Evolutionary conservation across 148 eudicot species (phyloP).

Genomic region (Chenopodium berlandieri): DNA sequence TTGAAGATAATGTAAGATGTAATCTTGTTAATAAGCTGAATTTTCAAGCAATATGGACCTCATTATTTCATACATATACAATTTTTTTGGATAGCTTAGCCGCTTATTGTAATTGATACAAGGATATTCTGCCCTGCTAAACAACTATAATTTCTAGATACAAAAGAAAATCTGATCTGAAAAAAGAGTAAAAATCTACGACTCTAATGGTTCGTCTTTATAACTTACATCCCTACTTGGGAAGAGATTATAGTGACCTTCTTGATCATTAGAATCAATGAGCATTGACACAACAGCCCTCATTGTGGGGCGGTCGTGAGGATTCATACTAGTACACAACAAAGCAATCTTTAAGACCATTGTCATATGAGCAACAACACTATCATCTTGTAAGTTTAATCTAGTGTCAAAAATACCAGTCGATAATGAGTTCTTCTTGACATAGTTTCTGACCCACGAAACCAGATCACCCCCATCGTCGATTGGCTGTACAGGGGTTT

Average conservation of each 20-base stretch:
- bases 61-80: slow-evolving; percentile 30
- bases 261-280: slow-evolving; percentile 45
- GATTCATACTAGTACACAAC: slow-evolving; percentile 71
- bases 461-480: slow-evolving; percentile 83
- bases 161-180: not conserved
- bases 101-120: slow-evolving; percentile 17
- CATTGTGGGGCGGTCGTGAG: slow-evolving; percentile 74
- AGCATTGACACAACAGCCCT: slow-evolving; percentile 75
- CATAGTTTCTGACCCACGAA: slow-evolving; percentile 57
- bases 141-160: slow-evolving; percentile 6
- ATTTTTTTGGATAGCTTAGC: slow-evolving; percentile 17
- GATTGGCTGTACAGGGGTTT: slow-evolving; percentile 73
- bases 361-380: slow-evolving; percentile 53
- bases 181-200: not conserved
- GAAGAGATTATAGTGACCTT: slow-evolving; percentile 39
- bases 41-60: slow-evolving; percentile 5
- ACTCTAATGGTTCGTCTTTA: slow-evolving; percentile 23
- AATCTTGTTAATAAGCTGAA: not conserved
- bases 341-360: slow-evolving; percentile 69
- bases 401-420: slow-evolving; percentile 56
- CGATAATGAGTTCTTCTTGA: slow-evolving; percentile 28
- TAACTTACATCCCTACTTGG: slow-evolving; percentile 31
- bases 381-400: slow-evolving; percentile 47
- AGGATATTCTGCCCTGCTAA: slow-evolving; percentile 16
- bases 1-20: not conserved